phyloP scores from a whole-genome alignment of 129 eudicot species.

The Ambrosia artemisiifolia region DNA sequence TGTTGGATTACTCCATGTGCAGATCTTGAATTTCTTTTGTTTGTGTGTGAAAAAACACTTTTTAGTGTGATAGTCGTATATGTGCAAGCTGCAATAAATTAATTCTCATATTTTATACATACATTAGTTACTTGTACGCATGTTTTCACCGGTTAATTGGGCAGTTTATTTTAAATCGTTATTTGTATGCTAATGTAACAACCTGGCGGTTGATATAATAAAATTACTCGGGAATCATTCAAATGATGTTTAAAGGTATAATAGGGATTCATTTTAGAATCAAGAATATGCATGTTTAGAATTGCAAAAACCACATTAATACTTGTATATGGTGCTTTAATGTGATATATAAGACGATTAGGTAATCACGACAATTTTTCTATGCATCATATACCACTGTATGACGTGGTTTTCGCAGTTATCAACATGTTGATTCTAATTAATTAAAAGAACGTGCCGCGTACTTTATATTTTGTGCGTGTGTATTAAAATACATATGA shows the following conservation, averaged over 20 bases:
- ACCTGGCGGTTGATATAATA: background rate
- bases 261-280: too few species aligned
- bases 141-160: background rate
- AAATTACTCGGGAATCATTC: background rate
- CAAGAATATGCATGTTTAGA: too few species aligned
- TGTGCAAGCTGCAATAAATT: background rate
- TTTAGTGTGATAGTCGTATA: conserved; percentile 1
- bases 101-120: background rate
- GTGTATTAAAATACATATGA: background rate
- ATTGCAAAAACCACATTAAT: too few species aligned
- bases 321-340: too few species aligned
- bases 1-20: background rate
- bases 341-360: too few species aligned
- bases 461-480: background rate
- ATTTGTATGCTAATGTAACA: background rate
- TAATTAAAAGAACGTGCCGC: too few species aligned
- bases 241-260: background rate
- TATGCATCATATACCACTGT: too few species aligned
- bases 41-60: conserved; percentile 9
- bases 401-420: too few species aligned
- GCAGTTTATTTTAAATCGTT: background rate
- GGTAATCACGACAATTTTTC: too few species aligned
- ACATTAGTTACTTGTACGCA: background rate
- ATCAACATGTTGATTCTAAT: too few species aligned
- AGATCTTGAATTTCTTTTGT: conserved; percentile 1